These are phyloP conservation scores for Metrosideros polymorpha DNA, from an alignment of 441 rosid species.

Conservation along the genomic window DNA sequence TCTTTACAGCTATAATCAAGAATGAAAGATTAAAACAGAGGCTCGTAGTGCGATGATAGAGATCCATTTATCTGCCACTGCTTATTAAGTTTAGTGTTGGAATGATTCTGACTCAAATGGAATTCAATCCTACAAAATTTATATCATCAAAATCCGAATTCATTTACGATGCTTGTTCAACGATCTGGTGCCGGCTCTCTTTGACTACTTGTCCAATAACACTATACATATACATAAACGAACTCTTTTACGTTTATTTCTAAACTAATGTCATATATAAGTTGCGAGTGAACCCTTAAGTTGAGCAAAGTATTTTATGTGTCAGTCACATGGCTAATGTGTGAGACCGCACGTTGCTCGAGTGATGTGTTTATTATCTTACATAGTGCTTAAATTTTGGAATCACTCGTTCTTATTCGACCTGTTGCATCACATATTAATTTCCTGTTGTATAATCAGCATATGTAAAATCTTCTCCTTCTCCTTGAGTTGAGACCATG, in stretches of 20 bases:
- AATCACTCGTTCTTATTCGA: background rate
- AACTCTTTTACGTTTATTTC: background rate
- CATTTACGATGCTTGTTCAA: no score
- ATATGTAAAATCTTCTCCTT: background rate
- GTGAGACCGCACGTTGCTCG: background rate
- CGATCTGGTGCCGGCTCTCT: no score
- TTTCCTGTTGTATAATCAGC: background rate
- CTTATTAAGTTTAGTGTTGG: no score
- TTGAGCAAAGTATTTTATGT: background rate
- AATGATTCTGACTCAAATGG: no score
- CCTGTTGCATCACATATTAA: background rate
- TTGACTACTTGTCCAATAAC: no score
- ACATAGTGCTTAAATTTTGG: background rate
- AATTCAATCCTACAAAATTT: no score
- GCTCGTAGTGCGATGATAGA: no score
- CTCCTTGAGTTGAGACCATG: background rate
- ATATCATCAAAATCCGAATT: no score
- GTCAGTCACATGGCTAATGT: background rate
- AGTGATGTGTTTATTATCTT: background rate
- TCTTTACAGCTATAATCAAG: no score
- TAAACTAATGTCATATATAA: background rate
- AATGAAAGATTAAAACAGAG: no score
- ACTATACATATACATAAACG: no score
- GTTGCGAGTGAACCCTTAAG: background rate
- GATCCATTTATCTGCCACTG: no score